Evolutionary conservation across 2,329 filamentous ascomycete genomes (phyloP).

Genomic region (Thyridium curvatum): DNA sequence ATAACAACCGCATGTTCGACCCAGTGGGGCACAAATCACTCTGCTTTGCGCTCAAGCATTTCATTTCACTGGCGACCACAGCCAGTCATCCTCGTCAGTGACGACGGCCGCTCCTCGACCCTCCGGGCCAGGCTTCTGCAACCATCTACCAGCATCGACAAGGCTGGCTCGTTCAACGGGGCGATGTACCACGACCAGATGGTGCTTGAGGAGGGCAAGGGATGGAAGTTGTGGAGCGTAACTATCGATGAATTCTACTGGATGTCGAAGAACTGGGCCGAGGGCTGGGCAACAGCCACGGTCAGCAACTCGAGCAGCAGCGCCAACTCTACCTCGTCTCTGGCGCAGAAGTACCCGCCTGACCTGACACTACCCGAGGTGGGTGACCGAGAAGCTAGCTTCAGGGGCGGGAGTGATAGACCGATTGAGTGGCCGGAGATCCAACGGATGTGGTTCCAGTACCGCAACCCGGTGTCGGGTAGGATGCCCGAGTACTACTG

Average conservation of each 20-base stretch:
- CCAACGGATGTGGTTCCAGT: conserved; percentile 10
- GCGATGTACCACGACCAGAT: conserved; percentile 11
- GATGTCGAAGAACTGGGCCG: conserved; percentile 4
- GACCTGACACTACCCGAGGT: conserved; percentile 8
- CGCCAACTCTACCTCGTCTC: conserved; percentile 5
- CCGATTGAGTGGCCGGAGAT: conserved; percentile 9
- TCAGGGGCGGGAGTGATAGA: conserved; percentile 7
- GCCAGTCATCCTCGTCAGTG: conserved; percentile 9
- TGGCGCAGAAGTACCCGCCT: conserved; percentile 7
- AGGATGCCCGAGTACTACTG: conserved; percentile 8
- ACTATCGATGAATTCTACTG: conserved; percentile 13
- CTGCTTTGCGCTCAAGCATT: conserved; percentile 4
- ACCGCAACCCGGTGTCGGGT: conserved; percentile 9
- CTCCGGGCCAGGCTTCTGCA: conserved; percentile 7
- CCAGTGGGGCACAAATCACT: conserved; percentile 4
- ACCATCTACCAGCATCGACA: conserved; percentile 3
- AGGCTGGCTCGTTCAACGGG: conserved; percentile 4
- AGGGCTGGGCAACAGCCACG: conserved; percentile 2
- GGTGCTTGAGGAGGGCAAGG: conserved; percentile 7
- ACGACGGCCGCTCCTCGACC: conserved; percentile 7
- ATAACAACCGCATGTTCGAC: conserved; percentile 8
- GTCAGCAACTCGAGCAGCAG: background rate
- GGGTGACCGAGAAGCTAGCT: conserved; percentile 9
- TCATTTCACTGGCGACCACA: conserved; percentile 12
- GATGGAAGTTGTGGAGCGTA: conserved; percentile 8